Conservation (phyloP, 257 asterid species). For the Solanum tacnaense region DNA sequence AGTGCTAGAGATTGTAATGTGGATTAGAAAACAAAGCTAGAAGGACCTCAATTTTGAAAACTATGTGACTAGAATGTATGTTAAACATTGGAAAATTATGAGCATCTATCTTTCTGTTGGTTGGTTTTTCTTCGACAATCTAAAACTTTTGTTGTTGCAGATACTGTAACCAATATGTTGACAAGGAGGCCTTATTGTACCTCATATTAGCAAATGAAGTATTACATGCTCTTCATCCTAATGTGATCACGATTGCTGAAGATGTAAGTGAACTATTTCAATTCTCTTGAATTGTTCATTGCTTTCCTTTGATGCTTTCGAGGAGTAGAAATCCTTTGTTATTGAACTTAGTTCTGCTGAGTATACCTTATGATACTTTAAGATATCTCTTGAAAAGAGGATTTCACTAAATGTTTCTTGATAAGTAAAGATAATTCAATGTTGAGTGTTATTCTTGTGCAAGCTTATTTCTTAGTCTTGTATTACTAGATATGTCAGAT, state of each 20-base stretch:
- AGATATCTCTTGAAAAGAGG: neutral
- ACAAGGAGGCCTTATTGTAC: conserved; percentile 79
- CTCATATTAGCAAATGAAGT: conserved; percentile 85
- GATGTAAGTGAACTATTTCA: conserved; percentile 52
- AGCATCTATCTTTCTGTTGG: neutral
- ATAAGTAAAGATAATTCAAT: neutral
- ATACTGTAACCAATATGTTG: conserved; percentile 94
- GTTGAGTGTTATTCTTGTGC: neutral
- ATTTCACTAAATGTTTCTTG: neutral
- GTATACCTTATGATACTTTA: neutral
- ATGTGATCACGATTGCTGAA: conserved; percentile 87
- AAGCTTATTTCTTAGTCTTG: neutral
- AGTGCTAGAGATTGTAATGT: neutral
- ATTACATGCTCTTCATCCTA: conserved; percentile 79
- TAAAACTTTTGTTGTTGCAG: conserved; percentile 28
- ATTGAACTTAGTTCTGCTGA: neutral
- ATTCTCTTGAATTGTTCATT: neutral
- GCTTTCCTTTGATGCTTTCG: neutral
- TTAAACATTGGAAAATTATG: neutral
- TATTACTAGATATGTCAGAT: neutral
- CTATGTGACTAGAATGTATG: neutral
- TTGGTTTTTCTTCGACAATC: neutral
- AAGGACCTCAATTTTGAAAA: neutral
- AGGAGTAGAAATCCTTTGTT: neutral
- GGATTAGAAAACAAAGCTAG: neutral